phyloP scores from a whole-genome alignment of 495 filamentous ascomycete genomes.

The Penicillium argentinense region DNA sequence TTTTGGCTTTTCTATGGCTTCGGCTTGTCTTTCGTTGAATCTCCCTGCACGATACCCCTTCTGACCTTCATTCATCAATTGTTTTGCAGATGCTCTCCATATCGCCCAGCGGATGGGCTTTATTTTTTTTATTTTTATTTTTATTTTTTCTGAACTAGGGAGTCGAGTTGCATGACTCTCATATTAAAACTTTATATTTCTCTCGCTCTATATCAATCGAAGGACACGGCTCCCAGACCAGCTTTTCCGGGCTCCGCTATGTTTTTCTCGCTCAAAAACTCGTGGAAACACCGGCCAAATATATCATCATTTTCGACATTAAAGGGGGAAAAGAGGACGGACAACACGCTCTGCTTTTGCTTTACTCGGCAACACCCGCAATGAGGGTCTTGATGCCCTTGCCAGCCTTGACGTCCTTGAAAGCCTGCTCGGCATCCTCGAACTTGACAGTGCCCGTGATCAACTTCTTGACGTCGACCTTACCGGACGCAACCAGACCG shows the following conservation, averaged over 20 bases:
- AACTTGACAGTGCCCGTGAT: slow-evolving; percentile 55
- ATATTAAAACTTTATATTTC: no score
- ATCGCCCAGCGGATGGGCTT: no score
- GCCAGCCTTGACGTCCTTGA: slow-evolving; percentile 46
- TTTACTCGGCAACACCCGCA: slow-evolving; percentile 34
- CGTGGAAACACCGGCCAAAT: no score
- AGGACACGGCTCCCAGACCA: not conserved
- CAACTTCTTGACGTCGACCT: slow-evolving; percentile 49
- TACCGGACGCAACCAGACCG: slow-evolving; percentile 49
- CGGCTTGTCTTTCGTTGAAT: slow-evolving; percentile 18
- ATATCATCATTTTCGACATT: no score
- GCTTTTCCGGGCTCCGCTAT: not conserved
- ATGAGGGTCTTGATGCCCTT: slow-evolving; percentile 52
- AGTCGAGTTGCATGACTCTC: no score
- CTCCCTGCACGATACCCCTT: slow-evolving; percentile 28
- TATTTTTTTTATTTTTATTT: not conserved
- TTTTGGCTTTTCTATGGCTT: slow-evolving; percentile 4
- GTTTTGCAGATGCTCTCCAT: slow-evolving; percentile 7
- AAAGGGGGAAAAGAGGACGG: not conserved
- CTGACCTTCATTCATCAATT: slow-evolving; percentile 22
- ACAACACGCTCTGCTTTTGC: not conserved
- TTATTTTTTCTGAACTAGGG: no score
- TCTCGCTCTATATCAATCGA: not conserved
- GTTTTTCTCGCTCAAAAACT: no score
- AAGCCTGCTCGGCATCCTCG: slow-evolving; percentile 53